Percentiles rank a stretch among this genome's conserved stretches.
These are phyloP conservation scores for Moesziomyces sp. DNA, from an alignment of 1,284 basidiomycete species.

Conservation along the genomic window DNA sequence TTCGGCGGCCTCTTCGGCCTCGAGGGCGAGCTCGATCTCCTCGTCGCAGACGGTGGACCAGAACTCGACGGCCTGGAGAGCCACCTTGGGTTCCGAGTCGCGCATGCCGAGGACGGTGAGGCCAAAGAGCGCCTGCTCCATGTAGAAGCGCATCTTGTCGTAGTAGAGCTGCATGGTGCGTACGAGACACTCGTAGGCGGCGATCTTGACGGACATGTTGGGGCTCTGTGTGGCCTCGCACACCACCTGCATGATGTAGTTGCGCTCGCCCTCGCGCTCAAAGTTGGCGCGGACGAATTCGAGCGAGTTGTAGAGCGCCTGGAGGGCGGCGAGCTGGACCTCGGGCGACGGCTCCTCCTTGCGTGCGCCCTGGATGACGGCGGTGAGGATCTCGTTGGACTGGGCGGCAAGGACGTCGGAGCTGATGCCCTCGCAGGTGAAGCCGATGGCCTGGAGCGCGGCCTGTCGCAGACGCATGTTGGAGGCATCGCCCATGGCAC, in stretches of 20 bases:
- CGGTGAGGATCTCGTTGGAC: conserved; percentile 97
- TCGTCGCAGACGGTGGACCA: conserved; percentile 99
- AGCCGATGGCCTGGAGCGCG: conserved; percentile 93
- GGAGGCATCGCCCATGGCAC: conserved; percentile 82
- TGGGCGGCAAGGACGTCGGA: conserved; percentile 82
- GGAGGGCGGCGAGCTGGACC: conserved; percentile 93
- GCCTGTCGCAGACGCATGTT: conserved; percentile 86
- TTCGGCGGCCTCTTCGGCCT: conserved; percentile 90
- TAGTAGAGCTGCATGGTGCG: conserved; percentile 98
- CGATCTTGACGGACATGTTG: conserved; percentile 75
- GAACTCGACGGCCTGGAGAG: conserved; percentile 96
- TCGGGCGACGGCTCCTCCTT: conserved; percentile 90
- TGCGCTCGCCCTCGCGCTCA: conserved; percentile 85
- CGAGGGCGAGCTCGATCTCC: conserved; percentile 91
- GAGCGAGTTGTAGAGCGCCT: conserved; percentile 92
- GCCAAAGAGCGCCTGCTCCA: conserved; percentile 98
- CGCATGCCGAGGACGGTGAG: conserved; percentile 99
- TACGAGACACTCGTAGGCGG: conserved; percentile 88
- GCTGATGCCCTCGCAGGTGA: conserved; percentile 89
- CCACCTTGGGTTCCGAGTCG: conserved; percentile 88
- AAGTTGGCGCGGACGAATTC: conserved; percentile 99
- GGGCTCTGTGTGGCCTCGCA: conserved; percentile 95
- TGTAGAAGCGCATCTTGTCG: conserved; percentile 98
- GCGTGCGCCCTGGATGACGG: conserved; percentile 96
- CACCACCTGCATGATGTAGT: conserved; percentile 99